Evolutionary conservation across 345 rosid species (phyloP).

Genomic region (Populus euphratica): DNA sequence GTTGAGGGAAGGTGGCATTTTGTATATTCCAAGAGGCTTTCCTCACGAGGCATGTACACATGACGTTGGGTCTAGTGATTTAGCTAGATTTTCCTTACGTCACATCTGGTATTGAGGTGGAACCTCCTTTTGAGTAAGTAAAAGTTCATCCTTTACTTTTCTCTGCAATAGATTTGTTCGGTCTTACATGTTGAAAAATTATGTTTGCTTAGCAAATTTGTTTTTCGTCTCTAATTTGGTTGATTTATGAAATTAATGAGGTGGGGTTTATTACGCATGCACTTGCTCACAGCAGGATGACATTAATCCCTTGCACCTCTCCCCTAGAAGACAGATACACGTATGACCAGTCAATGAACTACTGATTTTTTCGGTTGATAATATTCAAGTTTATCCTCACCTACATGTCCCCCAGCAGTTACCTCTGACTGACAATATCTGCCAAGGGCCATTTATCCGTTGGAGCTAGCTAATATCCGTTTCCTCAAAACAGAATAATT

Average conservation of each 20-base stretch:
- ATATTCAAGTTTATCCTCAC: neutral
- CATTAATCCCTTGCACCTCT: neutral
- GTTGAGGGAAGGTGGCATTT: slow-evolving; percentile 51
- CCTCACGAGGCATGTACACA: slow-evolving; percentile 49
- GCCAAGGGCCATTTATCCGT: neutral
- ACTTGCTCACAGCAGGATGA: neutral
- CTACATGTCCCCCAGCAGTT: neutral
- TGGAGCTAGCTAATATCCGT: neutral
- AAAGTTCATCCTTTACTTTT: neutral
- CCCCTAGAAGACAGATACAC: neutral
- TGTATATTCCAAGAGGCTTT: slow-evolving; percentile 62
- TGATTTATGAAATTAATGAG: neutral
- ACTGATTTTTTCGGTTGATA: neutral
- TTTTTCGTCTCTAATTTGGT: neutral
- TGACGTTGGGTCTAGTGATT: slow-evolving; percentile 8
- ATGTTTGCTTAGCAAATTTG: neutral
- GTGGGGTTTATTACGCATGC: neutral
- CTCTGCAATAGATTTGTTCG: neutral
- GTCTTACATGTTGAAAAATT: neutral
- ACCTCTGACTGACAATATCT: neutral
- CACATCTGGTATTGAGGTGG: slow-evolving; percentile 59
- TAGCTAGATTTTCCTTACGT: slow-evolving; percentile 42
- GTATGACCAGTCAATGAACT: neutral
- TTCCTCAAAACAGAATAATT: neutral
- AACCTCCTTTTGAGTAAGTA: slow-evolving; percentile 65